Conservation (phyloP, 495 filamentous ascomycete species). For the Friedmanniomyces endolithicus region DNA sequence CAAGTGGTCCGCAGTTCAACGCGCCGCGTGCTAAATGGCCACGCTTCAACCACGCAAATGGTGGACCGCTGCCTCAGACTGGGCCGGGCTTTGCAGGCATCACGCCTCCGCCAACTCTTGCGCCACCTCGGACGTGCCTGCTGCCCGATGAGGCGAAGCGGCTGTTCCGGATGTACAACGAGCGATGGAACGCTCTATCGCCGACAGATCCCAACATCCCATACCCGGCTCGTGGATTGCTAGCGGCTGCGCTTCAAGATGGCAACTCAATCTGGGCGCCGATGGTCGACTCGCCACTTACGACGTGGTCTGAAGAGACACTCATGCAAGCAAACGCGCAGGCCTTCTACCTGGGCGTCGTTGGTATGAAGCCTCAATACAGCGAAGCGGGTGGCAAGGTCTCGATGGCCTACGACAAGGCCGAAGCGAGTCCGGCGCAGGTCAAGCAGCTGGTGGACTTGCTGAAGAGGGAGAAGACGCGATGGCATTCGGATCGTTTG, state of each 20-base stretch:
- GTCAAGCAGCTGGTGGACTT: conserved; percentile 16
- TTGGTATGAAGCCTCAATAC: conserved; percentile 7
- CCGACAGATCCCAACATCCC: conserved; percentile 15
- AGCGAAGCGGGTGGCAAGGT: conserved; percentile 3
- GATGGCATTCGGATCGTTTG: conserved; percentile 18
- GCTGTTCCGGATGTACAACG: conserved; percentile 11
- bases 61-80: background rate
- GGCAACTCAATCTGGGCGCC: conserved; percentile 11
- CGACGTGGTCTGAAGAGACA: conserved; percentile 12
- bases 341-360: conserved; percentile 14
- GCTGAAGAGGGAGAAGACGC: conserved; percentile 17
- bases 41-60: background rate
- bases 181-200: conserved; percentile 9
- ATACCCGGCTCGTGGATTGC: conserved; percentile 9
- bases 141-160: conserved; percentile 7
- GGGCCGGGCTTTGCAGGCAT: background rate
- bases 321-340: conserved; percentile 16
- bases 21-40: background rate
- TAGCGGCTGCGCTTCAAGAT: background rate
- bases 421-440: background rate
- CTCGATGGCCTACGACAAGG: conserved; percentile 12
- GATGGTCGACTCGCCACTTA: background rate
- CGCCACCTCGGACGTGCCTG: conserved; percentile 2
- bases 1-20: background rate
- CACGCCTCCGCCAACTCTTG: background rate